Conservation (phyloP, 495 filamentous ascomycete genomes). For the Clavariopsis aquatica region DNA sequence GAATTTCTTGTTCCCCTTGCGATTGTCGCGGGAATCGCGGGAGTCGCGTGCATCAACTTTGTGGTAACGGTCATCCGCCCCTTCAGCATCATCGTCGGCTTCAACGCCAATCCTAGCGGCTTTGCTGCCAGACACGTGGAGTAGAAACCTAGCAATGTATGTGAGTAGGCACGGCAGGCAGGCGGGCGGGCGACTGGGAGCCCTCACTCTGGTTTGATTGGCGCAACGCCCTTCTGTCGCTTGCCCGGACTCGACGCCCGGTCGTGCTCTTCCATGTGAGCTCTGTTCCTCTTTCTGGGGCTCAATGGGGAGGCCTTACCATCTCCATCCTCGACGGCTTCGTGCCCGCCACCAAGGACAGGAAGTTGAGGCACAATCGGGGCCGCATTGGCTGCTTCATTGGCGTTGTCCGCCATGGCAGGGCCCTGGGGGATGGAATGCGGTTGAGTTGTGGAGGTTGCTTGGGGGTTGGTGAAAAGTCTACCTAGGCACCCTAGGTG, state of each 20-base stretch:
- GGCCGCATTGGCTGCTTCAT: not conserved
- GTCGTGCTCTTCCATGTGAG: slow-evolving; percentile 2
- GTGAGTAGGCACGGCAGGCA: slow-evolving; percentile 13
- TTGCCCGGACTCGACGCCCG: slow-evolving; percentile 26
- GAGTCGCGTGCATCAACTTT: slow-evolving; percentile 37
- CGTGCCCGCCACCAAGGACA: not conserved
- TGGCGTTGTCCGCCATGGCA: slow-evolving; percentile 8
- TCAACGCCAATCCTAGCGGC: slow-evolving; percentile 10
- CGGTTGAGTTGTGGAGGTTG: too few relatives aligned
- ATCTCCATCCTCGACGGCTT: not conserved
- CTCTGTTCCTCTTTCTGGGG: slow-evolving; percentile 12
- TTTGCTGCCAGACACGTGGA: slow-evolving; percentile 14
- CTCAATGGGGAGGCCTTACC: slow-evolving; percentile 8
- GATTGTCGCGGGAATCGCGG: slow-evolving; percentile 41
- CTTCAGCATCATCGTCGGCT: slow-evolving; percentile 47
- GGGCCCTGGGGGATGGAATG: not conserved
- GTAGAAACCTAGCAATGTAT: slow-evolving; percentile 22
- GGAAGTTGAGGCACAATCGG: not conserved
- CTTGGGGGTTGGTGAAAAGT: not conserved
- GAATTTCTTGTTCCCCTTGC: slow-evolving; percentile 31
- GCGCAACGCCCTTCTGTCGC: slow-evolving; percentile 68
- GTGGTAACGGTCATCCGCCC: slow-evolving; percentile 39
- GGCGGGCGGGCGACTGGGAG: not conserved
- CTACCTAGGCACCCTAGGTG: too few relatives aligned
- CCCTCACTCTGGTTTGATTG: slow-evolving; percentile 80